Conservation (phyloP, 257 asterid genomes). For the Solanum lignicaule region DNA sequence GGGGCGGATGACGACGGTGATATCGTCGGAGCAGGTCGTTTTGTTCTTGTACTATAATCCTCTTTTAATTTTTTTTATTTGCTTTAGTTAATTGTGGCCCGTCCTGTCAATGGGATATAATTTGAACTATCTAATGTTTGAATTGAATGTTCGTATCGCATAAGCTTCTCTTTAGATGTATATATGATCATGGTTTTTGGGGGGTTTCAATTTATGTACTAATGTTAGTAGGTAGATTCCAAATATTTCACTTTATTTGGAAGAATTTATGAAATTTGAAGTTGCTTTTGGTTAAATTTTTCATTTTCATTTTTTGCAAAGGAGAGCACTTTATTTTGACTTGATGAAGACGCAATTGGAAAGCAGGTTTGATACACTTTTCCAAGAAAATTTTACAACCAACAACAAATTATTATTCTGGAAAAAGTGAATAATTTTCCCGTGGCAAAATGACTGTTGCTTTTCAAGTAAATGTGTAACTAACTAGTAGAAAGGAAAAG, state of each 20-base stretch:
- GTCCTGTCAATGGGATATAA: not conserved
- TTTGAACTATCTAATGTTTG: not conserved
- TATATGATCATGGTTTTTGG: not conserved
- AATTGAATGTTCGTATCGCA: not conserved
- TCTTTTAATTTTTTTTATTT: not conserved
- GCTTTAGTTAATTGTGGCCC: not conserved
- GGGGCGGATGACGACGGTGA: conserved; percentile 23
- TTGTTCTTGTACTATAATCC: conserved; percentile 50
- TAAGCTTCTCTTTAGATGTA: not conserved
- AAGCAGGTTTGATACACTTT: not conserved
- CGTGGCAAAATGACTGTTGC: not conserved
- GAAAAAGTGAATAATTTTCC: not conserved
- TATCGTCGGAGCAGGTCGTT: conserved; percentile 32
- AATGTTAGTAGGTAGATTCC: not conserved
- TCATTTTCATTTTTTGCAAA: not conserved
- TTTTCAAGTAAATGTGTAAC: too few species aligned
- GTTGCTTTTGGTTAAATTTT: too few species aligned
- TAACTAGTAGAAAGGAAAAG: not conserved
- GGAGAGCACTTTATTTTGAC: not conserved
- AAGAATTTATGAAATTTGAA: too few species aligned
- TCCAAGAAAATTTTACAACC: not conserved
- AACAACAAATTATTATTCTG: not conserved
- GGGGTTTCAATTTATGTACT: not conserved
- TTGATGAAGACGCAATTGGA: not conserved
- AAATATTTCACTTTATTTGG: too few species aligned